These are phyloP conservation scores for Flaveria floridana DNA, from an alignment of 140 eudicot genomes.

Conservation along the genomic window DNA sequence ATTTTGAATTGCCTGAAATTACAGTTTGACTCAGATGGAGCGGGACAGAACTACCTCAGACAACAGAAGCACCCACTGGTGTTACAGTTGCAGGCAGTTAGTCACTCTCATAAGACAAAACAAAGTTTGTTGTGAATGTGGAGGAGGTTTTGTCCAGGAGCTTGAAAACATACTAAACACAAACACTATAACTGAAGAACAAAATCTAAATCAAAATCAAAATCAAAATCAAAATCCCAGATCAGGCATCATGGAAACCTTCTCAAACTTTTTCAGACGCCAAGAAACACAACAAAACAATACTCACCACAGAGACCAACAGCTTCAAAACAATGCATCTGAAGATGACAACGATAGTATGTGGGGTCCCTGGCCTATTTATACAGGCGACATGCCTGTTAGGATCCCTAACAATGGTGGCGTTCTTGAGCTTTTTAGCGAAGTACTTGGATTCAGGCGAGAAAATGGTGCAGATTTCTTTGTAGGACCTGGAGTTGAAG, in stretches of 20 bases:
- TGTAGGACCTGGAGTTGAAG: constrained; percentile 79
- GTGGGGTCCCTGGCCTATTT: constrained; percentile 70
- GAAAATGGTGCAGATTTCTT: constrained; percentile 68
- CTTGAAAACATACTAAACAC: constrained; percentile 49
- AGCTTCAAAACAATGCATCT: constrained; percentile 37
- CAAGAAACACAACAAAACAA: constrained; percentile 41
- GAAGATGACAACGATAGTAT: constrained; percentile 35
- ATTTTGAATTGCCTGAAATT: constrained; percentile 14
- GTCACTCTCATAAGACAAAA: constrained; percentile 47
- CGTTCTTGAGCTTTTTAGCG: constrained; percentile 57
- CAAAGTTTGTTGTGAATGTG: constrained; percentile 52
- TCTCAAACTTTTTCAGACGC: constrained; percentile 60
- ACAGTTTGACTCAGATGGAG: constrained; percentile 39
- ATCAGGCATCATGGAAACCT: constrained; percentile 61
- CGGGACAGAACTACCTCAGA: constrained; percentile 39
- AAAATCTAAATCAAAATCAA: constrained; percentile 29
- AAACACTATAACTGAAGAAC: constrained; percentile 33
- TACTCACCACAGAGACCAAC: constrained; percentile 40
- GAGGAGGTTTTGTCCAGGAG: constrained; percentile 69
- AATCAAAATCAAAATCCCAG: constrained; percentile 29
- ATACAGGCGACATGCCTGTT: constrained; percentile 68
- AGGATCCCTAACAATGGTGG: constrained; percentile 67
- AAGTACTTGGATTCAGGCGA: constrained; percentile 61
- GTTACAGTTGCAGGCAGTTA: constrained; percentile 64
- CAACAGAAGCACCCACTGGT: constrained; percentile 62